Base-by-base conservation (phyloP, 768 basidiomycete species). In the Kwoniella heveanensis region DNA sequence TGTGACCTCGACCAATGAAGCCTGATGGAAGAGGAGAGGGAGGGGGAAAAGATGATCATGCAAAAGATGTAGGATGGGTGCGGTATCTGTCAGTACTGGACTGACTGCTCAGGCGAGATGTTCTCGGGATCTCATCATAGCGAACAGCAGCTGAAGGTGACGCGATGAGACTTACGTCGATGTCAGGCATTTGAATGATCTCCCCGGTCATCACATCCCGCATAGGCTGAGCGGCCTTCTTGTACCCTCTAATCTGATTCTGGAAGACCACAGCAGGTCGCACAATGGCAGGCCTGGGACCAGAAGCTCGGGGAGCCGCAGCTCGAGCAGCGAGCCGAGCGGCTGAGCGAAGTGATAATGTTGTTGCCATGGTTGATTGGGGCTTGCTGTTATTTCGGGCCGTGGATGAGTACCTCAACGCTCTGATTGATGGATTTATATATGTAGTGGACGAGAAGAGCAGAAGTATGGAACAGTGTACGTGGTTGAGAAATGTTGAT, bases 81-180 rank as follows among this genome's bases (percentile, higher is more conserved):
- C n/a, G n/a, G n/a, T n/a, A n/a, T n/a, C n/a, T n/a, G n/a, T n/a
- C n/a, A n/a, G n/a, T n/a, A n/a, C 32, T 36, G 32, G 32, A 36
- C 32, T 36, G 32, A n/a, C n/a, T n/a, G n/a, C n/a, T n/a, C n/a
- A n/a, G n/a, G n/a, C n/a, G n/a, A n/a, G n/a, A n/a, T n/a, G n/a
- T n/a, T n/a, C n/a, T n/a, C n/a, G n/a, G n/a, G n/a, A n/a, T n/a
- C n/a, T n/a, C n/a, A n/a, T n/a, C n/a, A n/a, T n/a, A n/a, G n/a
- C n/a, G n/a, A n/a, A n/a, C n/a, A n/a, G n/a, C n/a, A n/a, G n/a
- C n/a, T n/a, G n/a, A n/a, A n/a, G n/a, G n/a, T n/a, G n/a, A n/a
- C n/a, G n/a, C n/a, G n/a, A n/a, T n/a, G n/a, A n/a, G n/a, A 78
- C 80, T 54, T 73, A 86, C 87, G 77, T 87, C 85, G 60, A 88